These are phyloP conservation scores for Lipomyces anomalus DNA, from an alignment of 805 yeast species.

Conservation along the genomic window DNA sequence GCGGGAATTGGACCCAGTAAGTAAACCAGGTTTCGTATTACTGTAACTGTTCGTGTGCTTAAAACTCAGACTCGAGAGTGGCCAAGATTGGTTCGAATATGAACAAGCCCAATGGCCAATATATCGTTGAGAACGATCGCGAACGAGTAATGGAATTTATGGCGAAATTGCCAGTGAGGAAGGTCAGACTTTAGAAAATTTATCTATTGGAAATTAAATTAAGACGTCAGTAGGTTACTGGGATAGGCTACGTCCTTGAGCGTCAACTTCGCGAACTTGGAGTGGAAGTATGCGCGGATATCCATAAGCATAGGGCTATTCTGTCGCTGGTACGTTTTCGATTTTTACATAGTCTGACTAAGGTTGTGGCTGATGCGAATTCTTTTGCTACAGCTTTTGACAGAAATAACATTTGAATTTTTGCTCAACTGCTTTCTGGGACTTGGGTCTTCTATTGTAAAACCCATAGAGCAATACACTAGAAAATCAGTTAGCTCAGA, in stretches of 20 bases:
- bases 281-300: conserved; percentile 23
- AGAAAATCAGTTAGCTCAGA: conserved; percentile 28
- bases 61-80: conserved; percentile 18
- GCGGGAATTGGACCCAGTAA: conserved; percentile 67
- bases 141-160: conserved; percentile 24
- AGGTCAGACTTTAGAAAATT: conserved; percentile 5
- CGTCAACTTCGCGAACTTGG: conserved; percentile 26
- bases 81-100: conserved; percentile 29
- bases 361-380: too few relatives aligned
- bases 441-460: conserved; percentile 24
- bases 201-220: not conserved
- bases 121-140: conserved; percentile 7
- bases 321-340: not conserved
- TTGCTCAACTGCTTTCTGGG: conserved; percentile 25
- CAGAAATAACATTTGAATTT: conserved; percentile 10
- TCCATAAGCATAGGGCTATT: conserved; percentile 2
- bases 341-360: too few relatives aligned
- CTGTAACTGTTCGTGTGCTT: not conserved
- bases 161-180: conserved; percentile 22
- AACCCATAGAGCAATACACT: conserved; percentile 20
- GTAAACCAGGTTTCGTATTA: not conserved
- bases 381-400: not conserved
- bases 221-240: conserved; percentile 21
- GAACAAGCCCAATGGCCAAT: conserved; percentile 29
- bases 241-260: conserved; percentile 28